Base-by-base conservation (phyloP, 306 rosid genomes). In the Arachis stenosperma region DNA sequence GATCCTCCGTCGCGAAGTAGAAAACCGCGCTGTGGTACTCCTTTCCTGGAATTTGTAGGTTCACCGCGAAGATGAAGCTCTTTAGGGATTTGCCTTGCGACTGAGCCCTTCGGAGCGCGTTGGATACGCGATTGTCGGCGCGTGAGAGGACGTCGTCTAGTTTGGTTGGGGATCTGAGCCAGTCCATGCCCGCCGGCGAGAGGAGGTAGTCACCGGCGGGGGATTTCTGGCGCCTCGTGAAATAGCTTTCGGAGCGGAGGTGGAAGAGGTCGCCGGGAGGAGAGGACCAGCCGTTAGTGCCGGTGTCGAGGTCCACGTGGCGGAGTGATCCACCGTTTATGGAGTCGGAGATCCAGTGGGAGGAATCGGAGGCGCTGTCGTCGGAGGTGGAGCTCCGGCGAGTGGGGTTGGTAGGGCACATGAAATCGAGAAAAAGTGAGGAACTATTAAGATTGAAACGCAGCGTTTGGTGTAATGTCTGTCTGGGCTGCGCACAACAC, bases 231-330 rank as follows among this genome's bases (percentile, higher is more conserved):
- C 90, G 85, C 61, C 69, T 86, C 0, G 90, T 69, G 70, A 86
- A 61, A 84, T 89, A 93, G 64, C 36, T 82, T 7, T 76, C 71
- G 33, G 96, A 80, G 6, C 97, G 96, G 48, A 93, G 90, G 36
- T 47, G 62, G 88, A 93, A 93, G 47, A 93, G 81, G 70, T 90
- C 86, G 59, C 92, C 96, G 3, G 97, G 97, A 0, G 98, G 98
- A 0, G 98, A 87, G 1, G 97, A 93, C 98, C 98, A 93, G 75
- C 98, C 98, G 76, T 93, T 86, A 66, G 75, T 83, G 10, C 98
- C 97, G 3, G 87, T 72, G 12, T 79, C 56, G 37, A 87, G 88
- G 84, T 90, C 97, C 37, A 93, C 97, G 30, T 8, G 85, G 69
- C 83, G 90, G 6, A 93, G 86, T 61, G 97, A 77, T 79, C 98